Conservation (phyloP, 768 basidiomycete genomes). For the Amanita rubescens region DNA sequence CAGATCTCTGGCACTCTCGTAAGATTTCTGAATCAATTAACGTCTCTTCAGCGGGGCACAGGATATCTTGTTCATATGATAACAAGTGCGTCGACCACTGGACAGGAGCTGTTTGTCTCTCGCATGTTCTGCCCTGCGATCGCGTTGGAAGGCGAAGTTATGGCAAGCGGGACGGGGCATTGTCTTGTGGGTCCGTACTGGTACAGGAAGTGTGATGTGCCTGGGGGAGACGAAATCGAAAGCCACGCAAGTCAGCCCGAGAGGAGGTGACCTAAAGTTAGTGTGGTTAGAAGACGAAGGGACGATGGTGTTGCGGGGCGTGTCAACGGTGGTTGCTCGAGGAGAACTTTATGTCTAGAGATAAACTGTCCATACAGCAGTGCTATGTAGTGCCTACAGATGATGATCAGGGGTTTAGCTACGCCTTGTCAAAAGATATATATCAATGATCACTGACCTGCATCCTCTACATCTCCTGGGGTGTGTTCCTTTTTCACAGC, state of each 20-base stretch:
- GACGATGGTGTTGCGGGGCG: background rate
- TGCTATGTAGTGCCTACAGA: background rate
- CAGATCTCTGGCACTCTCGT: slow-evolving; percentile 6
- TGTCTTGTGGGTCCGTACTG: slow-evolving; percentile 44
- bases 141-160: slow-evolving; percentile 35
- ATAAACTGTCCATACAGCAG: background rate
- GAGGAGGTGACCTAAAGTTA: slow-evolving; percentile 40
- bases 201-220: slow-evolving; percentile 27
- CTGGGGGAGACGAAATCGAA: slow-evolving; percentile 25
- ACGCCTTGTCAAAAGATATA: background rate
- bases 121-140: slow-evolving; percentile 40
- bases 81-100: slow-evolving; percentile 26
- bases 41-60: slow-evolving; percentile 21
- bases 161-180: slow-evolving; percentile 49
- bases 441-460: background rate
- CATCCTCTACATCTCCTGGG: background rate
- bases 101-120: slow-evolving; percentile 34
- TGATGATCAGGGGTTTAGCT: background rate
- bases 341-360: slow-evolving; percentile 22
- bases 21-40: background rate
- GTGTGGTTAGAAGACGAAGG: slow-evolving; percentile 27
- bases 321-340: background rate
- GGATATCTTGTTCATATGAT: slow-evolving; percentile 31
- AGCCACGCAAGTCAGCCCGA: slow-evolving; percentile 45
- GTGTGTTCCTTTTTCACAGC: too few species aligned